A percentile compares a stretch with the other conserved stretches of the same genome.
Evolutionary conservation across 805 yeast genomes (phyloP).

Genomic region (Schwanniomyces vanrijiae): DNA sequence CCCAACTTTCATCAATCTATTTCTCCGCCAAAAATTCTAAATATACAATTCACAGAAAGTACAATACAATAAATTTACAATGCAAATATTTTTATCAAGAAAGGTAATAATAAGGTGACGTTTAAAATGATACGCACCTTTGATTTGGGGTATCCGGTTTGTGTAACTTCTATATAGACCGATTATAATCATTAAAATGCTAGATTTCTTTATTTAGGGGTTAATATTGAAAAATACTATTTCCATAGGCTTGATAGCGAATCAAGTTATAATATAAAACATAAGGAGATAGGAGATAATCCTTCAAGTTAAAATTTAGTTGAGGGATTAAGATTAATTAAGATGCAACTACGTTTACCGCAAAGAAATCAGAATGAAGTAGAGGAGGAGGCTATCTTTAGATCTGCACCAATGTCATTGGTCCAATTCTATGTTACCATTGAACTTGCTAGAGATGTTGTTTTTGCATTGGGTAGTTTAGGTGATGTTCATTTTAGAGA

Average conservation of each 20-base stretch:
- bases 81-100: not conserved
- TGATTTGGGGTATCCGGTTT: not conserved
- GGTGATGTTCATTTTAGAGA: constrained; percentile 46
- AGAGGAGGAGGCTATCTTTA: constrained; percentile 36
- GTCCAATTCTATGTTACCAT: constrained; percentile 49
- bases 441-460: constrained; percentile 45
- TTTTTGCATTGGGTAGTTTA: constrained; percentile 34
- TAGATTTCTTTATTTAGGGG: not conserved
- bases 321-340: no score
- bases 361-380: not conserved
- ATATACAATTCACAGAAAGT: not conserved
- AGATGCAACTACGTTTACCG: constrained; percentile 1
- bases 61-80: not conserved
- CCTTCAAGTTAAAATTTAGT: not conserved
- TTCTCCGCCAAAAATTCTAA: not conserved
- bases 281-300: not conserved
- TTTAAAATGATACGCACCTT: not conserved
- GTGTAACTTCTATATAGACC: not conserved
- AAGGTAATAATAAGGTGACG: not conserved
- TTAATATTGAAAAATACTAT: not conserved
- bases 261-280: not conserved
- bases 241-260: not conserved
- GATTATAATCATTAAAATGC: not conserved
- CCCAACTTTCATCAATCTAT: not conserved
- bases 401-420: constrained; percentile 50